Evolutionary conservation across 108 stramenopile genomes (phyloP).

Genomic region (Nitzschia putrida): DNA sequence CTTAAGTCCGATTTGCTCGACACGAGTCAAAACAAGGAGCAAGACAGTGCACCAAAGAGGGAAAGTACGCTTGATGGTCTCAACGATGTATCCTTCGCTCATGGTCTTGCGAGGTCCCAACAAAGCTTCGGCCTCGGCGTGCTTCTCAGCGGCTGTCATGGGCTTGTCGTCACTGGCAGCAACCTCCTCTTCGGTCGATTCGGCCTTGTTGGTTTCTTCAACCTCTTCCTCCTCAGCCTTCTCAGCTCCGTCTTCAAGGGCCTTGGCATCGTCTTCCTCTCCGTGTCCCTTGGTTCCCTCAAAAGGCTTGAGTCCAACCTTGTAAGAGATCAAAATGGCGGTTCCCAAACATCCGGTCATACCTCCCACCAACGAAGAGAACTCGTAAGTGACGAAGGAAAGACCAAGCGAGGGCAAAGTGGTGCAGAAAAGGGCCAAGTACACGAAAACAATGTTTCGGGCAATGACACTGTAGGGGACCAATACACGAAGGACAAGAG

Average conservation of each 20-base stretch:
- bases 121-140: slow-evolving; percentile 26
- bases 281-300: slow-evolving; percentile 3
- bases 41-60: slow-evolving; percentile 58
- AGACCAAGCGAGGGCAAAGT: slow-evolving; percentile 51
- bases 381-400: slow-evolving; percentile 52
- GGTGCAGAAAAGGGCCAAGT: slow-evolving; percentile 24
- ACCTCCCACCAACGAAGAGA: slow-evolving; percentile 64
- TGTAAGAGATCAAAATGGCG: slow-evolving; percentile 47
- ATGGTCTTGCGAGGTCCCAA: slow-evolving; percentile 59
- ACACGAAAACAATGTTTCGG: slow-evolving; percentile 50
- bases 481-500: slow-evolving; percentile 40
- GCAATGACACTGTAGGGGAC: slow-evolving; percentile 39
- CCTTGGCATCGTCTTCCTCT: background rate
- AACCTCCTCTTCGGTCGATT: background rate
- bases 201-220: background rate
- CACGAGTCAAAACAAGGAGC: slow-evolving; percentile 54
- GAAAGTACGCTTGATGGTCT: slow-evolving; percentile 47
- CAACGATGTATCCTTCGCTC: slow-evolving; percentile 45
- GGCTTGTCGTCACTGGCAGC: background rate
- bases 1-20: slow-evolving; percentile 53
- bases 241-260: too few species aligned
- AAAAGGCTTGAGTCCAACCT: slow-evolving; percentile 32
- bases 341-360: slow-evolving; percentile 50
- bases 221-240: background rate
- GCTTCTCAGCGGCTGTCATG: background rate